Evolutionary conservation across 2,329 filamentous ascomycete species (phyloP).

Genomic region (Aspergillus pseudoterreus): DNA sequence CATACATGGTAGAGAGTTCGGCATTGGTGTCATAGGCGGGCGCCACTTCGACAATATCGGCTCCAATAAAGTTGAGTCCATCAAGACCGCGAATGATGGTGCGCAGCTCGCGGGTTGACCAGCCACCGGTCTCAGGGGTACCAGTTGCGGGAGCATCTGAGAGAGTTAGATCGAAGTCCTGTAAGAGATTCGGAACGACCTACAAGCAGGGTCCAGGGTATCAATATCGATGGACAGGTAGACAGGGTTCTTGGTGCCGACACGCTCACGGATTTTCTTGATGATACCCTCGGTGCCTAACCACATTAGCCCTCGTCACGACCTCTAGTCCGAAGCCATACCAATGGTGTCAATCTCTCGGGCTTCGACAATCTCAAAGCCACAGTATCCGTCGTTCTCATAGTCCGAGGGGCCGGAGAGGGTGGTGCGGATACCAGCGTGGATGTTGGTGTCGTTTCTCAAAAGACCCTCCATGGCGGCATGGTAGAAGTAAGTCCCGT

Average conservation of each 20-base stretch:
- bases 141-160: constrained; percentile 49
- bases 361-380: constrained; percentile 77
- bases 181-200: constrained; percentile 21
- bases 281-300: constrained; percentile 66
- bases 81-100: constrained; percentile 58
- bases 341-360: constrained; percentile 66
- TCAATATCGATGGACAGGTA: constrained; percentile 87
- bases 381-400: constrained; percentile 80
- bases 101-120: constrained; percentile 57
- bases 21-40: constrained; percentile 61
- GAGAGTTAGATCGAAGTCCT: background rate
- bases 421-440: constrained; percentile 81
- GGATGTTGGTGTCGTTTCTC: constrained; percentile 79
- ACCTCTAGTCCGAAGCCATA: constrained; percentile 2
- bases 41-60: constrained; percentile 61
- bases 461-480: constrained; percentile 74
- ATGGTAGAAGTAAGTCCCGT: constrained; percentile 87
- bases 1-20: constrained; percentile 51
- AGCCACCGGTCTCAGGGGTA: constrained; percentile 60
- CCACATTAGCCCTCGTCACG: background rate
- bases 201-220: constrained; percentile 77
- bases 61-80: constrained; percentile 56
- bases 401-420: constrained; percentile 75
- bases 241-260: constrained; percentile 70
- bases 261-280: constrained; percentile 69